Base-by-base conservation (phyloP, 1,139 yeast species). In the Scheffersomyces illinoinensis region DNA sequence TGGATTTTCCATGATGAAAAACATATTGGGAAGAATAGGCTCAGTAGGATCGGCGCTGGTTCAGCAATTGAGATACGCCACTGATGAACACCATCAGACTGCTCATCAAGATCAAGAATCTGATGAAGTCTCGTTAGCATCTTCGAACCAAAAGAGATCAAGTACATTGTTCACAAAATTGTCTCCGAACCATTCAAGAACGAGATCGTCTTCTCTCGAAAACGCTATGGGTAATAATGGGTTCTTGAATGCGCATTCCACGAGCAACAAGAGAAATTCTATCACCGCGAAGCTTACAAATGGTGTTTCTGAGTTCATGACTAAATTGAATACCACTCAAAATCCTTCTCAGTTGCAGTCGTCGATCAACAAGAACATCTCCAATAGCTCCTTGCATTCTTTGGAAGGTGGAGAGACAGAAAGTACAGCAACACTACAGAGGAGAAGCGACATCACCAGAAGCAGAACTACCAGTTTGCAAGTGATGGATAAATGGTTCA, bases 401-500 rank as follows among this genome's bases (percentile, higher is more conserved):
- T 64, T 76, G 26, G 78, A 72, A 5, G 76, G 76, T 46, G 66
- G 63, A 4, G 59, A 62, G 50, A 59, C 62, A 19, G 69, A 64
- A 19, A 53, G 49, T 23, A 62, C 14, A 57, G 54, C 49, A 55
- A 54, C 33, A 33, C 58, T 20, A 54, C 61, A 5, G n/a, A 58
- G 69, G 59, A 60, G 75, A 54, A 75, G 78, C 0, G 78, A 76
- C 21, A 68, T 69, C 57, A 62, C 54, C 58, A 65, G 81, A 53
- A 70, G 71, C 53, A 70, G 83, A 59, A 74, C 82, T 10, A 67
- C 82, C 46, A 78, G 83, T 61, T 64, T 78, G 50, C 84, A 79
- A 62, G 71, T 79, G 46, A 77, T 80, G 81, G 84, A 80, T 60
- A 77, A 75, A 61, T 80, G 83, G 83, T 76, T 80, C 61, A 76